Base-by-base conservation (phyloP, 139 green algal genomes). In the Eudorina sp. region DNA sequence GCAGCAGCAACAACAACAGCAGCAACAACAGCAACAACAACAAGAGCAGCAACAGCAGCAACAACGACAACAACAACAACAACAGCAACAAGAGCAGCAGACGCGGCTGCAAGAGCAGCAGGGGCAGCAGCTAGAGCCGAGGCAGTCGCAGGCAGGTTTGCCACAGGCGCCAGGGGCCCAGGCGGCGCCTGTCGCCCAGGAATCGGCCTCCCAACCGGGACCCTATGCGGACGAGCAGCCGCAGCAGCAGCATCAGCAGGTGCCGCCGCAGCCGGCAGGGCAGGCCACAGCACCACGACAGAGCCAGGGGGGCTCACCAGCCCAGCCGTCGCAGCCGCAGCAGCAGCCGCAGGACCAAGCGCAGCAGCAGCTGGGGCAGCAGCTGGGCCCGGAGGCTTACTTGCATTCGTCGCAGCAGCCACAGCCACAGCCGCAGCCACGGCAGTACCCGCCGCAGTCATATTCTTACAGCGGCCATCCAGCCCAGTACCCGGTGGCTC, bases 211-310 rank as follows among this genome's bases (percentile, higher is more conserved):
- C 21, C n/a, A n/a, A n/a, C n/a, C n/a, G n/a, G n/a, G n/a, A n/a
- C n/a, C n/a, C n/a, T n/a, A n/a, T n/a, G 18, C 36, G 11, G 53
- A n/a, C 13, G 27, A 73, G 53, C 79, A 74, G 29, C 40, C 38
- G 40, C 77, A 53, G 36, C 77, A 73, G 51, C 53, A 38, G 8
- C 53, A 84, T 31, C 75, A 84, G 51, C 51, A 36, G 43, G n/a
- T 36, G 6, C n/a, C 36, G 34, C 4, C 16, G 29, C n/a, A 43
- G 53, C 40, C n/a, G 29, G 58, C 29, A 34, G 79, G 25, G 43
- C 40, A 40, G 6, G 36, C 40, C 7, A 23, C 70, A 19, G 38
- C 70, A 38, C 40, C 75, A 16, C 23, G 41, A 34, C 43, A 36
- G 75, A 62, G 75, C 75, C 48, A 45, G 66, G 23, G 46, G n/a